Percentiles rank a stretch among this genome's conserved stretches.
Conservation (phyloP, 225 moss, liverwort and hornwort species). For the Ulota crispa region DNA sequence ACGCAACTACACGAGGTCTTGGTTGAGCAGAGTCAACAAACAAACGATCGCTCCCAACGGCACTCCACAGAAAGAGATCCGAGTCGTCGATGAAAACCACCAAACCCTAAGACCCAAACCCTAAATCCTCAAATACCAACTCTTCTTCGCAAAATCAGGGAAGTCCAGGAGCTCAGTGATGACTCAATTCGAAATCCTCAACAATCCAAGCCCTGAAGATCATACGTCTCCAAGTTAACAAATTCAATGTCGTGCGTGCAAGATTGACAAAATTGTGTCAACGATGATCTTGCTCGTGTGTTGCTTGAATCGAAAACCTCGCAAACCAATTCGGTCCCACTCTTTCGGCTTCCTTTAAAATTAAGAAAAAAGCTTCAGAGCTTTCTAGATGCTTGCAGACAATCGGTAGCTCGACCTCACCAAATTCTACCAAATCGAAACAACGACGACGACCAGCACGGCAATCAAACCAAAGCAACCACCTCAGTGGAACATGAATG, state of each 20-base stretch:
- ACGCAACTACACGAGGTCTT: neutral
- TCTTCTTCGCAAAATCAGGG: conserved; percentile 4
- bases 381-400: neutral
- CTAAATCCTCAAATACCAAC: conserved; percentile 26
- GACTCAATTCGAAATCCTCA: neutral
- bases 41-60: neutral
- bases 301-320: neutral
- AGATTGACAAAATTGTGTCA: neutral
- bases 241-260: neutral
- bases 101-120: conserved; percentile 41
- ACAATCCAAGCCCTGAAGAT: neutral
- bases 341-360: neutral
- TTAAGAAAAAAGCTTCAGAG: neutral
- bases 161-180: neutral
- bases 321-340: neutral
- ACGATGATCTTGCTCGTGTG: neutral
- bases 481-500: neutral
- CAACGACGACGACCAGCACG: neutral
- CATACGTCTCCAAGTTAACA: neutral
- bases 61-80: neutral
- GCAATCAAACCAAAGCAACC: neutral
- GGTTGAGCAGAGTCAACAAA: neutral
- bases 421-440: neutral
- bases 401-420: neutral
- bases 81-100: neutral